These are phyloP conservation scores for Blumeria graminis DNA, from an alignment of 2,329 filamentous ascomycete species.

Conservation along the genomic window DNA sequence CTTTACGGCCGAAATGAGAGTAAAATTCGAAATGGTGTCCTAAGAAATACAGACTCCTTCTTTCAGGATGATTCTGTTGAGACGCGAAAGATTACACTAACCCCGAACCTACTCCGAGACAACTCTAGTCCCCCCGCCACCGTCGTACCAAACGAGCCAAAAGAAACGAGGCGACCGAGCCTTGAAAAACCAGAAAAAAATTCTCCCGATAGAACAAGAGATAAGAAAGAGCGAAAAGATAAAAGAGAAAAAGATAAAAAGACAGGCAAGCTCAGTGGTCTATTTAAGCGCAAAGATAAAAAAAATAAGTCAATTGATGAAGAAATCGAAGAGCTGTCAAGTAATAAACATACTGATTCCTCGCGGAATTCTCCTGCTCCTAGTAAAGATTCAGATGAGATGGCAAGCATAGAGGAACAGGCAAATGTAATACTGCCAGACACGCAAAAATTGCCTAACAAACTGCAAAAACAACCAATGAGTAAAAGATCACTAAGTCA, in stretches of 20 bases:
- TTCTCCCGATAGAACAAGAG: conserved; percentile 38
- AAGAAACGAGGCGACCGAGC: conserved; percentile 36
- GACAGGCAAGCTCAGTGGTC: conserved; percentile 41
- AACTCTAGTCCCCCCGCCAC: conserved; percentile 26
- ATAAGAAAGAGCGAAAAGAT: conserved; percentile 41
- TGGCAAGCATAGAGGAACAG: conserved; percentile 9
- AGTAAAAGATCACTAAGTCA: conserved; percentile 10
- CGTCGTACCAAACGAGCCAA: conserved; percentile 20
- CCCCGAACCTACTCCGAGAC: conserved; percentile 73
- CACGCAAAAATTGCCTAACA: conserved; percentile 34
- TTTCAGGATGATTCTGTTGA: conserved; percentile 91
- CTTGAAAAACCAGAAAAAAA: conserved; percentile 56
- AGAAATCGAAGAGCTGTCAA: conserved; percentile 17
- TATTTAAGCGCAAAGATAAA: conserved; percentile 22
- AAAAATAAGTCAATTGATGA: conserved; percentile 30
- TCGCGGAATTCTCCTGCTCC: conserved; percentile 11
- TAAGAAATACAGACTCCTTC: conserved; percentile 86
- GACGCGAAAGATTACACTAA: conserved; percentile 92
- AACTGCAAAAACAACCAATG: conserved; percentile 40
- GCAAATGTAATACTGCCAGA: conserved; percentile 8
- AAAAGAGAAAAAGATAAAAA: conserved; percentile 27
- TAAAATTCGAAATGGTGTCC: conserved; percentile 60
- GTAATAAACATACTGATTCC: conserved; percentile 20
- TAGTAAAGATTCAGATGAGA: conserved; percentile 15
- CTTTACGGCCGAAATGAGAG: conserved; percentile 29